These are phyloP conservation scores for Flaveria sonorensis DNA, from an alignment of 129 eudicot genomes.

Conservation along the genomic window DNA sequence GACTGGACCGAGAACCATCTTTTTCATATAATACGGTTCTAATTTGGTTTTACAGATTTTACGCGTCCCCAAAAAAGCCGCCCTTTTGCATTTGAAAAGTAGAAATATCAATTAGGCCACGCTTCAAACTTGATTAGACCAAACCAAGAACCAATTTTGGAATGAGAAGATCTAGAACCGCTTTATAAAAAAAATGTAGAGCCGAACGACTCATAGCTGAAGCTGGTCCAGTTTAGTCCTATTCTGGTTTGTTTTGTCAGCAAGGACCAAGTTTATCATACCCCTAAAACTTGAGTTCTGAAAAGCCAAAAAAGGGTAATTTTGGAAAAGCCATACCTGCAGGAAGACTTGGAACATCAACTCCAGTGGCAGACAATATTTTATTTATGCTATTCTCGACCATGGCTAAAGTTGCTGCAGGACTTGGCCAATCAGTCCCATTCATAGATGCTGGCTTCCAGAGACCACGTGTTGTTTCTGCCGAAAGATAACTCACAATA, in stretches of 20 bases:
- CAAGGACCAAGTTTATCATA: background rate
- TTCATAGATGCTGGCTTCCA: conserved; percentile 99
- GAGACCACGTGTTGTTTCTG: conserved; percentile 92
- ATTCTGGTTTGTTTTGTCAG: background rate
- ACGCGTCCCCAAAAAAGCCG: background rate
- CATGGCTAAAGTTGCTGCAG: conserved; percentile 81
- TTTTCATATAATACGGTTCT: background rate
- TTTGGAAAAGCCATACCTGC: conserved; percentile 48
- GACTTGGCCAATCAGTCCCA: conserved; percentile 99
- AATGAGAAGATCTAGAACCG: background rate
- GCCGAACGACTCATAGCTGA: background rate
- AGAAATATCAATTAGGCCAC: background rate
- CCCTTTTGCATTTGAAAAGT: background rate
- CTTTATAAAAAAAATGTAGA: background rate
- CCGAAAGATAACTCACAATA: conserved; percentile 86
- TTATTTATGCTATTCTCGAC: conserved; percentile 79
- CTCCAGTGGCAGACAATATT: conserved; percentile 87
- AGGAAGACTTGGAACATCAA: conserved; percentile 80
- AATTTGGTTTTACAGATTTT: background rate
- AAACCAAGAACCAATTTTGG: background rate
- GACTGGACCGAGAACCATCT: background rate
- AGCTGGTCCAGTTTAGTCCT: background rate
- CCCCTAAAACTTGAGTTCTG: background rate
- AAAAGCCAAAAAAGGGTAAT: conserved; percentile 5
- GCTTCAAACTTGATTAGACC: background rate